phyloP scores from a whole-genome alignment of 306 rosid genomes.

The Ormosia emarginata region DNA sequence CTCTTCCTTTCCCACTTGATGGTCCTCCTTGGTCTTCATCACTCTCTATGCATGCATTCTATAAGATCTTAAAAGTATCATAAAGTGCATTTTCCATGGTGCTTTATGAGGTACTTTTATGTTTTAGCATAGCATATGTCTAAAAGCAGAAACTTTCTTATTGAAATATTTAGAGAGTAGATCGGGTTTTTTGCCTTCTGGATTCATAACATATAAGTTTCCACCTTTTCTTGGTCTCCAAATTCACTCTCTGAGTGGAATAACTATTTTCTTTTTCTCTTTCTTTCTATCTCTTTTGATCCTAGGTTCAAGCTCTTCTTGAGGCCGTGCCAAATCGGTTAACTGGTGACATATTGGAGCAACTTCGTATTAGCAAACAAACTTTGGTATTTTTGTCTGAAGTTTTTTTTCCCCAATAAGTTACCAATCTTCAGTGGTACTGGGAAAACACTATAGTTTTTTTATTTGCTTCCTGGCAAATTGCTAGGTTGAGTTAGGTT shows the following conservation, averaged over 20 bases:
- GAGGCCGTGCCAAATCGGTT: conserved; percentile 84
- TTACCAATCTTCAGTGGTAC: conserved; percentile 3
- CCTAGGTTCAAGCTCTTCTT: conserved; percentile 81
- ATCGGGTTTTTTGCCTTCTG: conserved; percentile 1
- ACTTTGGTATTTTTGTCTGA: conserved; percentile 58
- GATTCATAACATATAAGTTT: conserved; percentile 6
- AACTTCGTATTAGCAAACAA: conserved; percentile 98
- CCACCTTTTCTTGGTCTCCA: neutral
- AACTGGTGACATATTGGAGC: conserved; percentile 86
- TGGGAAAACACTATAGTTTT: neutral
- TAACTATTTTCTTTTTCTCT: neutral
- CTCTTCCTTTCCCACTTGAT: no score
- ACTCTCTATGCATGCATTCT: conserved; percentile 4
- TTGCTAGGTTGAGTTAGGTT: conserved; percentile 89
- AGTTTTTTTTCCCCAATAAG: neutral
- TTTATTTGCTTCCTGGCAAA: conserved; percentile 17
- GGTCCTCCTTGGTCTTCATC: no score
- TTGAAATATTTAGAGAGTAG: neutral
- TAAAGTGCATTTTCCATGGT: neutral
- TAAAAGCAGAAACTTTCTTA: neutral
- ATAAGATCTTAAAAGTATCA: conserved; percentile 7
- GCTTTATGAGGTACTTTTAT: neutral
- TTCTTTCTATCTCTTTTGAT: neutral
- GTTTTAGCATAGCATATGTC: neutral
- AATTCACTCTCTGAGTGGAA: conserved; percentile 11